Evolutionary conservation across 2,329 filamentous ascomycete genomes (phyloP), one percentile per base, ranked within the genome.

Genomic region (Hypoxylon sp.): DNA sequence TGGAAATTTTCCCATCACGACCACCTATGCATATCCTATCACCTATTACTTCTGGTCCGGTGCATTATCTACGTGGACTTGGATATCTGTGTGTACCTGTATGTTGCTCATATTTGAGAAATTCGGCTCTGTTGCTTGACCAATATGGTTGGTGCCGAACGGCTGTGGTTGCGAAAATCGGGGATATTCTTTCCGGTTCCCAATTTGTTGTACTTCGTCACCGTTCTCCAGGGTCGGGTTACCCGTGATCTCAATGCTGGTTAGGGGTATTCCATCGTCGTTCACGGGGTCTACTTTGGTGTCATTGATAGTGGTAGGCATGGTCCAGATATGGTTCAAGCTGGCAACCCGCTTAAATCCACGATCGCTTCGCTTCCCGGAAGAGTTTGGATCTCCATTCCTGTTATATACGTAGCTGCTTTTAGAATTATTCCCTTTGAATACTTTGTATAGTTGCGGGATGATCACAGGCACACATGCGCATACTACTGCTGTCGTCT

Each of bases 401-500:
- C 41, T 32, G 7, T 47, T 41, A 25, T 50, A 47, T 4, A 44
- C 19, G n/a, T 56, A 51, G 20, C 23, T 43, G 16, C 31, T 44
- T n/a, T 40, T 37, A 4, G 7, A 15, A 8, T 19, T 4, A 15
- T 40, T 52, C 20, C 26, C 25, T 19, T 25, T 55, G 30, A 51
- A 42, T 13, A 31, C 49, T 27, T n/a, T 60, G 15, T 36, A 36
- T 9, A 65, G 13, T 7, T 58, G 59, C 1, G 62, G 61, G 3
- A 49, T 45, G 3, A 63, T 45, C 4, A 65, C 51, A 29, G 62
- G 62, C 2, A 65, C 19, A 21, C 60, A 60, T 8, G 62, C 62
- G 41, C 62, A 65, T 2, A 63, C 61, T 15, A 65, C 54, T 2
- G 62, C 62, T n/a, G 60, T 59, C 2, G 62, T 63, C 57, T 65